A percentile compares a stretch with the other conserved stretches of the same genome.
These are phyloP conservation scores for Wickerhamomyces chaumierensis DNA, from an alignment of 805 yeast species.

Conservation along the genomic window DNA sequence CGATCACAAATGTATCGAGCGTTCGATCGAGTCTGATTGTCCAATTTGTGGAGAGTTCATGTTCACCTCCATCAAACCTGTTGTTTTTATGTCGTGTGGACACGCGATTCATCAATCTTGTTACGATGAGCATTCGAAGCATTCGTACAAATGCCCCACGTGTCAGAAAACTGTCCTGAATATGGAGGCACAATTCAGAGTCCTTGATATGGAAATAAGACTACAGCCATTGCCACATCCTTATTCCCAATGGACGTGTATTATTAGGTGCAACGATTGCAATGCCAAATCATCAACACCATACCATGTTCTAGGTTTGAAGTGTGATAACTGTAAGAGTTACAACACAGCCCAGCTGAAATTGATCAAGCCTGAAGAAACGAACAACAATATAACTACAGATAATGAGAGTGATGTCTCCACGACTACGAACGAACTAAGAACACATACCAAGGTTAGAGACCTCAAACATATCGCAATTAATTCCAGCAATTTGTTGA, in stretches of 20 bases:
- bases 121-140: conserved; percentile 70
- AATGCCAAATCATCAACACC: conserved; percentile 64
- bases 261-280: conserved; percentile 79
- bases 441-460: conserved; percentile 5
- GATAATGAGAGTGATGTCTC: conserved; percentile 20
- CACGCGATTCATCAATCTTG: conserved; percentile 87
- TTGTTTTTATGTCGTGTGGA: conserved; percentile 89
- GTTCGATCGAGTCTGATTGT: conserved; percentile 83
- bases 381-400: conserved; percentile 7
- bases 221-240: conserved; percentile 76
- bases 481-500: conserved; percentile 11
- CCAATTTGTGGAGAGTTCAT: conserved; percentile 89
- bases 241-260: conserved; percentile 61
- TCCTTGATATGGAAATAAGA: conserved; percentile 72
- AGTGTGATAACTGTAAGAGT: conserved; percentile 78
- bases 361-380: conserved; percentile 55
- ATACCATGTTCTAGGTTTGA: conserved; percentile 79
- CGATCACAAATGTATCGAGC: conserved; percentile 74
- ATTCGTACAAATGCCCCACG: conserved; percentile 83
- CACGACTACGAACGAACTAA: conserved; percentile 11
- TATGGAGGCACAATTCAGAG: conserved; percentile 82
- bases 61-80: conserved; percentile 72
- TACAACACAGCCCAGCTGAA: conserved; percentile 74
- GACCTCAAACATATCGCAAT: conserved; percentile 14
- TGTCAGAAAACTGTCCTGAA: conserved; percentile 78